Base-by-base conservation (phyloP, 225 moss, liverwort and hornwort species). In the Pseudoscleropodium purum region DNA sequence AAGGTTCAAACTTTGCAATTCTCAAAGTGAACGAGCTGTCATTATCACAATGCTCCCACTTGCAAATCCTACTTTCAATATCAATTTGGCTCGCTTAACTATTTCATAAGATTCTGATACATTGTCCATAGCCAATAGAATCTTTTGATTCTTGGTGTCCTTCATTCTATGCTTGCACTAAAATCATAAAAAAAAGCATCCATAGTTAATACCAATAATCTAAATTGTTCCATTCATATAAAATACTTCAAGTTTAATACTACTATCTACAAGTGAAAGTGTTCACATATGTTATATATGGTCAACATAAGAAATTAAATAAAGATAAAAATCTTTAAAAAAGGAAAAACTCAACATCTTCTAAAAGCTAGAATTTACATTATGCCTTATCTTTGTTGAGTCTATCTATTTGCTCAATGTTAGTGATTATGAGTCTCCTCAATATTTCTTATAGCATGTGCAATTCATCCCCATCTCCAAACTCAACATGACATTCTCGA, bases 241-340 rank as follows among this genome's bases (percentile, higher is more conserved):
- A 77, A 36, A 15, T 15, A 36, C 5, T 24, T 31, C 15, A 52
- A 36, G 9, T 54, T 24, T 1, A 15, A 2, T 6, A 9, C 9
- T 37, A 23, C 3, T 5, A 8, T 18, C 0, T 8, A 0, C 2
- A 1, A 9, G 10, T 17, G 5, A 47, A 14, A 45, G 3, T 47
- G 3, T 16, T 6, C 9, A 29, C 6, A 41, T 1, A 18, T 47
- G 30, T 10, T 8, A 9, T 10, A 43, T 9, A 17, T 39, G 13
- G 13, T 70, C 0, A 24, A 4, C 4, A 23, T 23, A 23, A 36
- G 7, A 68, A n/a, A n/a, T 4, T 7, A 24, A 23, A 25, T 27
- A 3, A 16, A 16, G 3, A 26, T 0, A 0, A 73, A 5, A 27
- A 27, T 0, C 9, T 26, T 8, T 5, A 9, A 8, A 0, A 26